Conservation (phyloP, 805 yeast species). For the Ogataea methanolica region DNA sequence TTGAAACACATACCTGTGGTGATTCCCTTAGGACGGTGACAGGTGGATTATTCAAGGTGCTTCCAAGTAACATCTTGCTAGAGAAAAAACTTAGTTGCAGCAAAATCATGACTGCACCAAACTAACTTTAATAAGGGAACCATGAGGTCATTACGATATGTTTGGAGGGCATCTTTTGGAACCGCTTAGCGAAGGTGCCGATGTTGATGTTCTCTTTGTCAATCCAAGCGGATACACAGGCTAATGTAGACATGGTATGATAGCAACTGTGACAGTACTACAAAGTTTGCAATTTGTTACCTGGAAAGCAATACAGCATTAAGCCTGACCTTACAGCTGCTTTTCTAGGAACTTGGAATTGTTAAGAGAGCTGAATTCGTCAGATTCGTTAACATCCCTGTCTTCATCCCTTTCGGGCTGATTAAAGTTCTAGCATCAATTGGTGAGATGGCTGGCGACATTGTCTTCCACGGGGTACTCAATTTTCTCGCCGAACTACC, state of each 20-base stretch:
- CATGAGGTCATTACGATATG: constrained; percentile 28
- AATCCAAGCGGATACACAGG: constrained; percentile 27
- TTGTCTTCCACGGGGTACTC: constrained; percentile 25
- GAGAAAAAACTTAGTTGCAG: constrained; percentile 15
- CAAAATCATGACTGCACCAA: constrained; percentile 20
- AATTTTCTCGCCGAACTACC: constrained; percentile 18
- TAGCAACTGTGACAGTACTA: constrained; percentile 20
- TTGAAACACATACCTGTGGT: constrained; percentile 26
- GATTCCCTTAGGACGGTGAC: constrained; percentile 21
- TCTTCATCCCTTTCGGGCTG: constrained; percentile 14
- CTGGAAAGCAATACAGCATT: constrained; percentile 11
- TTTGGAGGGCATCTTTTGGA: constrained; percentile 23
- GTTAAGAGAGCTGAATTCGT: constrained; percentile 20
- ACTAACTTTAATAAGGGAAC: constrained; percentile 23
- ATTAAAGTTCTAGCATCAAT: constrained; percentile 10
- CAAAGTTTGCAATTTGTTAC: constrained; percentile 17
- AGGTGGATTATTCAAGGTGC: constrained; percentile 16
- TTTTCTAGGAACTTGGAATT: constrained; percentile 22
- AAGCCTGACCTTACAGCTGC: constrained; percentile 20
- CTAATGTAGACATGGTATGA: constrained; percentile 28
- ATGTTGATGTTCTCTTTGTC: constrained; percentile 22
- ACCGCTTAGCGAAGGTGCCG: constrained; percentile 17
- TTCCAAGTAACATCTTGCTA: constrained; percentile 20
- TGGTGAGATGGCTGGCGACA: constrained; percentile 22
- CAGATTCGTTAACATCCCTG: constrained; percentile 21